Base-by-base conservation (phyloP, 1,284 basidiomycete genomes). In the Trichosporon sp. region DNA sequence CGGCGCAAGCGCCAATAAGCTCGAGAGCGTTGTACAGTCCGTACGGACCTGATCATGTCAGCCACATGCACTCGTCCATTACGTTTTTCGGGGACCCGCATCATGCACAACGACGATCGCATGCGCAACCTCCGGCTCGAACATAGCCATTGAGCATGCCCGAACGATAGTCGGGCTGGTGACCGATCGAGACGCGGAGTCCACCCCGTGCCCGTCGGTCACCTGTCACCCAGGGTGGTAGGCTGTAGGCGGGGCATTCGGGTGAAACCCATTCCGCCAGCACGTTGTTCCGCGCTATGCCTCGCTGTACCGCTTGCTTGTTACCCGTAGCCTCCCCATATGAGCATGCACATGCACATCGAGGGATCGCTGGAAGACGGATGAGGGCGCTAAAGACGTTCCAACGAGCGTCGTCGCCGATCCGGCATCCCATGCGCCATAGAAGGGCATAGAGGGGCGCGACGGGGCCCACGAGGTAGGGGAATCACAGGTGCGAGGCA, bases 1-100 rank as follows among this genome's bases (percentile, higher is more conserved):
- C 73, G n/a, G 82, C 82, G 65, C 86, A 87, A 0, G 85, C 84
- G 54, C 84, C 59, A 52, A 78, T 71, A 49, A 78, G 69, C 4
- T 66, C 66, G 63, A 72, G 72, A 23, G 71, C 76, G 61, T 75
- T 74, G 60, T 76, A 68, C 36, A 66, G 63, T 60, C 66, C 65
- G 62, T 70, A 78, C 7, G 76, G 76, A 36, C 76, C 76, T 76
- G 64, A 6, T 2, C 4, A 40, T 59, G 49, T 54, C 49, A 29
- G 36, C 59, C 11, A 58, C 27, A 25, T 23, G 33, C n/a, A 57
- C 16, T 13, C 10, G 19, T 23, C 8, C 25, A 19, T 16, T 4
- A 21, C 8, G 44, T 19, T 49, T 10, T 13, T 21, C n/a, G n/a
- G n/a, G n/a, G n/a, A n/a, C n/a, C n/a, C n/a, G n/a, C n/a, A n/a